Conservation (phyloP, 2,329 filamentous ascomycete genomes). For the Penicillium sp. region DNA sequence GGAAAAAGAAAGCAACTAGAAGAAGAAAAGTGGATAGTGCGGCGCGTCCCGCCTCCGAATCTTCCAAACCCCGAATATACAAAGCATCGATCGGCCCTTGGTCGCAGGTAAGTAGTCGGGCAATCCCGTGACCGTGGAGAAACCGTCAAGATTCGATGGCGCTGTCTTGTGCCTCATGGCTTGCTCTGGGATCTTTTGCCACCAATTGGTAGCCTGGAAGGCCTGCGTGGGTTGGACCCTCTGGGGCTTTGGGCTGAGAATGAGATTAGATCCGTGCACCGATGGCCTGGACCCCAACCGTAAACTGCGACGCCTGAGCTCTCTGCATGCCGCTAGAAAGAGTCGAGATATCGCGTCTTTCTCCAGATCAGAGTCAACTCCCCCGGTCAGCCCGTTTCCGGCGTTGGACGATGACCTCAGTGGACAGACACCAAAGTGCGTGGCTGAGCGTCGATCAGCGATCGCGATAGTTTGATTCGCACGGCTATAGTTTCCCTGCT, state of each 20-base stretch:
- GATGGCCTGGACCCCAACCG: conserved; percentile 2
- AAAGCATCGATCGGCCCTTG: neutral
- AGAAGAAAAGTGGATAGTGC: neutral
- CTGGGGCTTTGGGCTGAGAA: neutral
- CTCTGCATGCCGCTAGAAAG: neutral
- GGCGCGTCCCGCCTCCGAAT: neutral
- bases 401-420: conserved; percentile 11
- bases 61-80: neutral
- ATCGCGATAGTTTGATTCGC: conserved; percentile 7
- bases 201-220: neutral
- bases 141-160: conserved; percentile 23
- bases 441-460: conserved; percentile 11
- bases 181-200: neutral
- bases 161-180: neutral
- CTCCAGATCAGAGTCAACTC: neutral
- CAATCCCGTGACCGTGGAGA: conserved; percentile 12
- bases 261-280: conserved; percentile 12
- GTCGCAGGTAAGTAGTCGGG: neutral
- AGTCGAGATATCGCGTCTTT: neutral
- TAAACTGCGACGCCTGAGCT: neutral
- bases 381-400: neutral
- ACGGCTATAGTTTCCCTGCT: neutral
- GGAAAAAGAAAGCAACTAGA: neutral
- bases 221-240: neutral
- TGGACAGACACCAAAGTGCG: neutral